phyloP scores from a whole-genome alignment of 2,329 filamentous ascomycete species.

The Calonectria hongkongensis region DNA sequence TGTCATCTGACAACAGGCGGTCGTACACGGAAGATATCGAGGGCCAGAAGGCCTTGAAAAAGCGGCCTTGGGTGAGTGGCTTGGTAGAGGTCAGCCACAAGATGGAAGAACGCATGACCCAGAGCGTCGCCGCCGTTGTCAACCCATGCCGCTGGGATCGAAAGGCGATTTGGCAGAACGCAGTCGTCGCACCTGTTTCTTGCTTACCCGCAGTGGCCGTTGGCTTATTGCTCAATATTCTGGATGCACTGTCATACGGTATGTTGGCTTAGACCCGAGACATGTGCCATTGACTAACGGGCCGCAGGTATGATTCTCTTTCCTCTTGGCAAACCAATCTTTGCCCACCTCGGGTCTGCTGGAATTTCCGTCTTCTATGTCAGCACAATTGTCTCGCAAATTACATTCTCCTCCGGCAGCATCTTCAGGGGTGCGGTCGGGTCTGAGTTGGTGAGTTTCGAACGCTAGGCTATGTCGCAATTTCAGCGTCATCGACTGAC shows the following conservation, averaged over 20 bases:
- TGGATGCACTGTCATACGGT: conserved; percentile 96
- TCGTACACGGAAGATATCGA: conserved; percentile 67
- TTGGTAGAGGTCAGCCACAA: conserved; percentile 57
- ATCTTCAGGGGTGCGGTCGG: conserved; percentile 94
- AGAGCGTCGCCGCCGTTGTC: conserved; percentile 61
- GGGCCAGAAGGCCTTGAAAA: conserved; percentile 65
- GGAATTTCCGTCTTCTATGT: conserved; percentile 99
- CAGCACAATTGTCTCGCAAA: conserved; percentile 94
- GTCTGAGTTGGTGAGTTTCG: conserved; percentile 85
- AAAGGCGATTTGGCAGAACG: conserved; percentile 77
- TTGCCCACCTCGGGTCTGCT: conserved; percentile 89
- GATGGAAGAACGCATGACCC: conserved; percentile 57
- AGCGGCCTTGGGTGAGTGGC: conserved; percentile 59
- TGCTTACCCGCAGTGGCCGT: conserved; percentile 91
- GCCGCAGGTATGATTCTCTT: conserved; percentile 90
- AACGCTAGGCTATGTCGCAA: neutral
- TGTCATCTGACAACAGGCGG: conserved; percentile 56
- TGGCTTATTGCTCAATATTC: conserved; percentile 90
- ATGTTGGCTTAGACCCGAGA: conserved; percentile 52
- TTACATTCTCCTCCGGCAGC: conserved; percentile 91
- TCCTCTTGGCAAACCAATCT: conserved; percentile 90
- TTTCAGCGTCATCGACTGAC: conserved; percentile 28
- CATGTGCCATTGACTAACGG: conserved; percentile 44
- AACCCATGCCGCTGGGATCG: conserved; percentile 85
- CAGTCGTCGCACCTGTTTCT: conserved; percentile 79